Percentiles rank a stretch among this genome's conserved stretches.
phyloP scores from a whole-genome alignment of 192 early-diverging fungal genomes.

The Tieghemiomyces parasiticus region DNA sequence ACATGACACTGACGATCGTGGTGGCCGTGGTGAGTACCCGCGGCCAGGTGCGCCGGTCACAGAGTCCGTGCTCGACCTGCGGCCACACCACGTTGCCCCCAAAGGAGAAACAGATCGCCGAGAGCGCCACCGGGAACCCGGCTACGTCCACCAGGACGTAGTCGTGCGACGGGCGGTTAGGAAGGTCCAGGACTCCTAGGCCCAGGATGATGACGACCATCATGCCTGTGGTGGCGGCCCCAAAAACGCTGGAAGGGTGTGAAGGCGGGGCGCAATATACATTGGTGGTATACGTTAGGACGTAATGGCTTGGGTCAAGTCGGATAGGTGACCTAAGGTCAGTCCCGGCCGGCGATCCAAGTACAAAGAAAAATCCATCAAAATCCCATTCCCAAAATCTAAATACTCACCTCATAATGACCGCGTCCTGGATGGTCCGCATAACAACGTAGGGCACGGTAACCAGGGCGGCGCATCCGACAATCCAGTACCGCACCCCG shows the following conservation, averaged over 20 bases:
- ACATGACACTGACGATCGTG: constrained; percentile 40
- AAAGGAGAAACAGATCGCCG: constrained; percentile 49
- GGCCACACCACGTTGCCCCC: constrained; percentile 58
- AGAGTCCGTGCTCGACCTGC: constrained; percentile 51
- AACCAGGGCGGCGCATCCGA: constrained; percentile 33
- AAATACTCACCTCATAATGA: constrained; percentile 26
- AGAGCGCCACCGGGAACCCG: constrained; percentile 43
- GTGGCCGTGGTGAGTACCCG: constrained; percentile 34
- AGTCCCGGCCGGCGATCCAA: too few relatives aligned
- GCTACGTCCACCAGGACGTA: constrained; percentile 24
- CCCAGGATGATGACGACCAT: constrained; percentile 40
- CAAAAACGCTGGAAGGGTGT: constrained; percentile 31
- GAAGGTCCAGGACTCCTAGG: constrained; percentile 30
- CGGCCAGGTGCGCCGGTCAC: constrained; percentile 35
- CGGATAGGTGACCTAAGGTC: too few relatives aligned
- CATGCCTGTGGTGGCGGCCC: constrained; percentile 40
- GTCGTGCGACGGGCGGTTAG: constrained; percentile 22
- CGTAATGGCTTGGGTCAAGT: too few relatives aligned
- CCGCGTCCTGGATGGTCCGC: constrained; percentile 54
- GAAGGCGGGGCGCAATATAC: not conserved
- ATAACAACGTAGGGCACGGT: constrained; percentile 44
- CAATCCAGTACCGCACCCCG: constrained; percentile 34
- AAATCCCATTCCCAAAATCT: too few relatives aligned
- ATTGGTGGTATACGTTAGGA: too few relatives aligned
- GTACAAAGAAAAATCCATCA: too few relatives aligned